These are phyloP conservation scores for Candida ovalis DNA, from an alignment of 805 yeast species.

Conservation along the genomic window DNA sequence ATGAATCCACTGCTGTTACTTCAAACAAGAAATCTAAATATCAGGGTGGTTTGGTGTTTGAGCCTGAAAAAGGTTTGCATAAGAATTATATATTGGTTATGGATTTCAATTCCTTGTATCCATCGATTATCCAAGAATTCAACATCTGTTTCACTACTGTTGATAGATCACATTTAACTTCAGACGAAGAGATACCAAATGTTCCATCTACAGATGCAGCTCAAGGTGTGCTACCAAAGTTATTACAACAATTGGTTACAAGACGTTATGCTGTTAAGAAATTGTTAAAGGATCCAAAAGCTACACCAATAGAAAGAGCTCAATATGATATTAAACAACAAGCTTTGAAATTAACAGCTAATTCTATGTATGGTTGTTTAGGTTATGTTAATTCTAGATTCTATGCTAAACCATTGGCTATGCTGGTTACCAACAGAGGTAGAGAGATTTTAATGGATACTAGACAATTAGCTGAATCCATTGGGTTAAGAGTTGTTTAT, in stretches of 20 bases:
- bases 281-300: slow-evolving; percentile 69
- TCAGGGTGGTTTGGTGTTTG: slow-evolving; percentile 74
- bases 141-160: slow-evolving; percentile 97
- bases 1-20: slow-evolving; percentile 44
- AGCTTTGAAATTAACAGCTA: slow-evolving; percentile 94
- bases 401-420: slow-evolving; percentile 93
- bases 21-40: slow-evolving; percentile 34
- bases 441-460: slow-evolving; percentile 93
- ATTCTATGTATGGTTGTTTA: slow-evolving; percentile 99
- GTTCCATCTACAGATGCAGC: slow-evolving; percentile 55
- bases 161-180: slow-evolving; percentile 47
- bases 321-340: slow-evolving; percentile 95
- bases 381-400: slow-evolving; percentile 90
- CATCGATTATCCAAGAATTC: slow-evolving; percentile 94
- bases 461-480: slow-evolving; percentile 83
- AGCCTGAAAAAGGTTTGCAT: slow-evolving; percentile 93
- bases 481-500: slow-evolving; percentile 81
- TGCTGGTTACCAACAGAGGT: slow-evolving; percentile 92
- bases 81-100: slow-evolving; percentile 85
- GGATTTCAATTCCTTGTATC: slow-evolving; percentile 98
- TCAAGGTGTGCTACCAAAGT: slow-evolving; percentile 83
- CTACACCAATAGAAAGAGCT: slow-evolving; percentile 58
- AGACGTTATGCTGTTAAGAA: slow-evolving; percentile 93
- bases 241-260: slow-evolving; percentile 77
- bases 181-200: slow-evolving; percentile 61